Evolutionary conservation across 2,329 filamentous ascomycete genomes (phyloP), one percentile per base, ranked within the genome.

Genomic region (Verticillium dahliae): DNA sequence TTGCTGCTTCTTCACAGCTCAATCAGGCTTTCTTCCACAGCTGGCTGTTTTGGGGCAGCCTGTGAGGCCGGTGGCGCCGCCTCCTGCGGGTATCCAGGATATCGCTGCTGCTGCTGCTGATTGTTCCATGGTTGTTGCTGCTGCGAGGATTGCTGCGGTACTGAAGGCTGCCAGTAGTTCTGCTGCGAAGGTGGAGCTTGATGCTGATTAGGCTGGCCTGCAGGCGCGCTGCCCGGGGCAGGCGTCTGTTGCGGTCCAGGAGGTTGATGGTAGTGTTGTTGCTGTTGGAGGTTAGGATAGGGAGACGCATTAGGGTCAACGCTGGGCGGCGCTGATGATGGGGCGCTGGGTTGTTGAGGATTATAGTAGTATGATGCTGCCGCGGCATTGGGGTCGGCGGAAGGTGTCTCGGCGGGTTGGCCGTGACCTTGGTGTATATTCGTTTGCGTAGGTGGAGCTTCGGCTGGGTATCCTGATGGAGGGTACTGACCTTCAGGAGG

Each of bases 1-100:
- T 31, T 52, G n/a, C 45, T 11, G 22, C 45, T 55, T 18, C 22
- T 52, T 71, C 67, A 93, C 64, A 94, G 80, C 73, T 95, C 91
- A 74, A 95, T 95, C 69, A 95, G 75, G 62, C 87, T 89, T 74
- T 94, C 91, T 74, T 94, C 90, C 56, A 89, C 81, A 1, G 78
- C 81, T 14, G 83, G 83, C 68, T 80, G 79, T 71, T 74, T 75
- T 13, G 84, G 85, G 34, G 84, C 81, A 71, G 88, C 85, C 62
- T 87, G 84, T 15, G 87, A 86, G 34, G 84, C 85, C 2, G 83
- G 79, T 1, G 90, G 89, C 69, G 91, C 91, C 2, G 82, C 77
- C 31, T 88, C 84, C 68, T 85, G 84, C 3, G 74, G 76, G 68
- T 85, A 88, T 6, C 80, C 77, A 74, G 72, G 65, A 66, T 58